Evolutionary conservation across 2,329 filamentous ascomycete genomes (phyloP), one percentile per base, ranked within the genome.

Genomic region (Colletotrichum simmondsii): DNA sequence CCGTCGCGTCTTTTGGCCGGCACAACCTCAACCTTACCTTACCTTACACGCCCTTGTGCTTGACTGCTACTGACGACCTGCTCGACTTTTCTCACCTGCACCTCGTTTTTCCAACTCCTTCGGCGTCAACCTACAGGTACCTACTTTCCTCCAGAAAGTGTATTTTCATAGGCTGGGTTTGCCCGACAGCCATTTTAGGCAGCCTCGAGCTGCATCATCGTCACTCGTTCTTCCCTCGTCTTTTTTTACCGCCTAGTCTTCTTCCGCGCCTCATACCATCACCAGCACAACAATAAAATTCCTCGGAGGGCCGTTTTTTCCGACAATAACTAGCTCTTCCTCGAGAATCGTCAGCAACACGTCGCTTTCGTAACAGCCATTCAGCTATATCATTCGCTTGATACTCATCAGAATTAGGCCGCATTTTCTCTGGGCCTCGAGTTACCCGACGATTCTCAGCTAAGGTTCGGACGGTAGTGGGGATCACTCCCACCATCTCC

Each of bases 401-500:
- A 65, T 37, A 65, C 62, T 24, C 32, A 46, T 57, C 52, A 65
- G 32, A 56, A 22, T 57, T 57, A 57, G 30, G 37, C 52, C 35
- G 32, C 19, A 57, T 57, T 14, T 16, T 61, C 67, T 11, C 26
- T 14, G 60, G 19, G 32, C 26, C 10, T 61, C 37, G 56, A 49
- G 28, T 54, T 56, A 32, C 19, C 14, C n/a, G 52, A n/a, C 32
- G 11, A 42, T n/a, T 56, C 62, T 57, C 32, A 26, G 49, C 53
- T 57, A 12, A 35, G 32, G 32, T 35, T 65, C 52, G 54, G 70
- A 54, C 70, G 54, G 54, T 35, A 1, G 66, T 49, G 66, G 71
- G 71, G 46, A 37, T 49, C 26, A 28, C 53, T 52, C 46, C 49
- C 54, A 72, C 11, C 56, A 22, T 59, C 60, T 24, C 54, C 46